phyloP scores from a whole-genome alignment of 257 asterid species.

The Gentiana dahurica region DNA sequence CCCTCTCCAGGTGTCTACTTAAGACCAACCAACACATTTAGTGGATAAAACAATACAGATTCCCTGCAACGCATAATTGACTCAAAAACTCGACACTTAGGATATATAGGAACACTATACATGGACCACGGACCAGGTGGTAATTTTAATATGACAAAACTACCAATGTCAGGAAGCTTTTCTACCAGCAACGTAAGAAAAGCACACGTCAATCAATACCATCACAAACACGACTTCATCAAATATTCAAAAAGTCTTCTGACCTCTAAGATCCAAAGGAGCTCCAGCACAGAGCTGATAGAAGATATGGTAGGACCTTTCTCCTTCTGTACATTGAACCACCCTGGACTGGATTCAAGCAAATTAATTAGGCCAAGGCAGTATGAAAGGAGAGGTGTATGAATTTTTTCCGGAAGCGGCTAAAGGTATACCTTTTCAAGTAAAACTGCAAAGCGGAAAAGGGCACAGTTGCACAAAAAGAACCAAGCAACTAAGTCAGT shows the following conservation, averaged over 20 bases:
- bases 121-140: too few species aligned
- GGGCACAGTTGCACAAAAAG: constrained; percentile 22
- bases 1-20: too few species aligned
- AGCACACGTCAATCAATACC: background rate
- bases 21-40: too few species aligned
- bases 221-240: background rate
- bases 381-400: constrained; percentile 13
- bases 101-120: too few species aligned
- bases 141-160: too few species aligned
- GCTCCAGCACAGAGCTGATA: constrained; percentile 99
- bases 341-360: constrained; percentile 81
- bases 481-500: constrained; percentile 17
- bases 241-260: constrained; percentile 3
- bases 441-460: constrained; percentile 46
- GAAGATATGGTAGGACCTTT: constrained; percentile 97
- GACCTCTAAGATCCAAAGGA: constrained; percentile 80
- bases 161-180: too few species aligned
- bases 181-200: background rate
- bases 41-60: too few species aligned
- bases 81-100: too few species aligned
- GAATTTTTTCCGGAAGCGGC: constrained; percentile 9
- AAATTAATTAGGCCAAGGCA: constrained; percentile 16
- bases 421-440: constrained; percentile 79
- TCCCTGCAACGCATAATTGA: too few species aligned
- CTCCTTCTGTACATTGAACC: constrained; percentile 89